Conservation (phyloP, 306 rosid genomes). For the Inga leiocalycina region DNA sequence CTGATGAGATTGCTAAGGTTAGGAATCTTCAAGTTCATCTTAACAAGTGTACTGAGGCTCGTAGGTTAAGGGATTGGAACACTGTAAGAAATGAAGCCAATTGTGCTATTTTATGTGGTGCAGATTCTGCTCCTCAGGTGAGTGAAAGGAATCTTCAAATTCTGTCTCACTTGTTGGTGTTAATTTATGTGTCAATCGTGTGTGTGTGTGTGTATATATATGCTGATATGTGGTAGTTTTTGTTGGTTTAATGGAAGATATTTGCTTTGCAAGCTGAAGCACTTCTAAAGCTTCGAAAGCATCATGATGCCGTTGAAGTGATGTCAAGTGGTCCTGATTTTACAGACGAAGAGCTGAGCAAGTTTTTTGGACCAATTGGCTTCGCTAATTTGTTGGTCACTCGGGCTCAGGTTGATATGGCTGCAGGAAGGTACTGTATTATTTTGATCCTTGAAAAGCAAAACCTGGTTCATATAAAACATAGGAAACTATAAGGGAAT, state of each 20-base stretch:
- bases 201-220: too few relatives aligned
- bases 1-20: slow-evolving; percentile 69
- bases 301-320: slow-evolving; percentile 77
- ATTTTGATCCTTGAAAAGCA: neutral
- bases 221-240: neutral
- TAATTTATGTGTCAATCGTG: too few relatives aligned
- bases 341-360: slow-evolving; percentile 64
- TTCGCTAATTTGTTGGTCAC: slow-evolving; percentile 63
- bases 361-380: slow-evolving; percentile 76
- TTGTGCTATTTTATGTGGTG: slow-evolving; percentile 54
- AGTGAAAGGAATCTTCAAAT: neutral
- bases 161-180: slow-evolving; percentile 2
- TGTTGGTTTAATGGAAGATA: slow-evolving; percentile 52
- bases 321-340: slow-evolving; percentile 66
- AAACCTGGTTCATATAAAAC: neutral
- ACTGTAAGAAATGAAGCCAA: slow-evolving; percentile 55
- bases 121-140: slow-evolving; percentile 88
- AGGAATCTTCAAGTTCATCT: slow-evolving; percentile 62
- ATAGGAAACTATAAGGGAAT: neutral
- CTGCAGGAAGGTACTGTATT: slow-evolving; percentile 61
- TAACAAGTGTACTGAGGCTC: slow-evolving; percentile 76
- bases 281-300: slow-evolving; percentile 67
- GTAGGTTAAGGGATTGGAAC: slow-evolving; percentile 79
- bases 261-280: slow-evolving; percentile 86
- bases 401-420: slow-evolving; percentile 70